Evolutionary conservation across 495 filamentous ascomycete species (phyloP).

Genomic region (Trichodelitschia bisporula): DNA sequence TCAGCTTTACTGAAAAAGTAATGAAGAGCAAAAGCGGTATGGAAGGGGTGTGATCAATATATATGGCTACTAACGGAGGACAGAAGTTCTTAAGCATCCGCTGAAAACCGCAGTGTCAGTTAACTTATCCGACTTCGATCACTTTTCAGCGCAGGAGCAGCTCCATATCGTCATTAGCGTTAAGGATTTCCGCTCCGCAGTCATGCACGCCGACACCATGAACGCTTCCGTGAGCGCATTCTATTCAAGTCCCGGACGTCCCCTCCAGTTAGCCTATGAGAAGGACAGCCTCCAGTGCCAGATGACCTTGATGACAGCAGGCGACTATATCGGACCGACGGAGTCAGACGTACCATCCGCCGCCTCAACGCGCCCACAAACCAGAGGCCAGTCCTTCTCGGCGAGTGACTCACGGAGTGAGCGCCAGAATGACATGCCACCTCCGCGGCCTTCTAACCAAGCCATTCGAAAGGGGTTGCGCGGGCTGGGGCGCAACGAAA

Average conservation of each 20-base stretch:
- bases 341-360: too few relatives aligned
- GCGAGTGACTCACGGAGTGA: too few relatives aligned
- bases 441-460: too few relatives aligned
- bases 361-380: too few relatives aligned
- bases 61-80: background rate
- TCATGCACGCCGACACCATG: slow-evolving; percentile 58
- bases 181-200: slow-evolving; percentile 84
- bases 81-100: slow-evolving; percentile 79
- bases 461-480: too few relatives aligned
- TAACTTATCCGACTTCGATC: slow-evolving; percentile 66
- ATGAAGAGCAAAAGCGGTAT: slow-evolving; percentile 48
- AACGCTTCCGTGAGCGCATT: slow-evolving; percentile 44
- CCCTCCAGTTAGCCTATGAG: slow-evolving; percentile 61
- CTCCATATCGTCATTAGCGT: slow-evolving; percentile 75
- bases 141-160: slow-evolving; percentile 50
- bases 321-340: too few relatives aligned
- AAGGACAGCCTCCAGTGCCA: slow-evolving; percentile 53
- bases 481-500: too few relatives aligned
- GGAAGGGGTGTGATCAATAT: slow-evolving; percentile 1
- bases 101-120: slow-evolving; percentile 79
- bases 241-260: slow-evolving; percentile 59
- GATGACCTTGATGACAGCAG: slow-evolving; percentile 85
- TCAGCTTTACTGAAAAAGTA: slow-evolving; percentile 85
- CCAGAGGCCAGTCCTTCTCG: too few relatives aligned
- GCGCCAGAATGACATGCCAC: too few relatives aligned